Evolutionary conservation across 129 eudicot species (phyloP), one percentile per base, ranked within the genome.

Genomic region (Lactuca saligna): DNA sequence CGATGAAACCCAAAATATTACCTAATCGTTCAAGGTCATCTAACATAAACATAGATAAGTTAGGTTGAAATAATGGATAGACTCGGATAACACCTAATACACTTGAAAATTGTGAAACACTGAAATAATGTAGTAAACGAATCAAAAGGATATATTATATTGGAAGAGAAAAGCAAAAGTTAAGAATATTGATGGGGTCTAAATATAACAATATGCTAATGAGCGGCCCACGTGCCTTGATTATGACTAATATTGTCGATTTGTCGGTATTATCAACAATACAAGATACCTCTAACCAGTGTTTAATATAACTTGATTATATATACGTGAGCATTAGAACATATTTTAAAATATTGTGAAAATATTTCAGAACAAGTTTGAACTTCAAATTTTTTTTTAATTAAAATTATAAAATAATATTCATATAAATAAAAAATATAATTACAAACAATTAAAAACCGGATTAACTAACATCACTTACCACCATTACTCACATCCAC

Each of bases 171-270:
- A 70, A 75, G 79, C 79, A 67, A 75, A 67, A 67, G 79, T 63
- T 48, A 67, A 50, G 79, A 66, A 75, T 57, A 34, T 75, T 46
- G 44, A 75, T 57, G 68, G 79, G 79, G 79, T 66, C 79, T 57
- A 75, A 20, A 67, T 66, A 33, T 38, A 75, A 50, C 54, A 59
- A 17, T 59, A 66, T 75, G 74, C 62, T 75, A 67, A 59, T 49
- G 68, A 75, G 61, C 34, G 79, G 79, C 62, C 68, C 79, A 75
- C 59, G 74, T 75, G 79, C 55, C 63, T 34, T 75, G 74, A 75
- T 75, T 66, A 75, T 67, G 74, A 67, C 74, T 75, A 48, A 66
- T 59, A 67, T 75, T 75, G 79, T 20, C 20, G 20, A 1, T 67
- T 75, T 75, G 79, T 20, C 20, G 20, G 20, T 67, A 75, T 75